Evolutionary conservation across 1,139 yeast genomes (phyloP).

Genomic region (Yarrowia galli): DNA sequence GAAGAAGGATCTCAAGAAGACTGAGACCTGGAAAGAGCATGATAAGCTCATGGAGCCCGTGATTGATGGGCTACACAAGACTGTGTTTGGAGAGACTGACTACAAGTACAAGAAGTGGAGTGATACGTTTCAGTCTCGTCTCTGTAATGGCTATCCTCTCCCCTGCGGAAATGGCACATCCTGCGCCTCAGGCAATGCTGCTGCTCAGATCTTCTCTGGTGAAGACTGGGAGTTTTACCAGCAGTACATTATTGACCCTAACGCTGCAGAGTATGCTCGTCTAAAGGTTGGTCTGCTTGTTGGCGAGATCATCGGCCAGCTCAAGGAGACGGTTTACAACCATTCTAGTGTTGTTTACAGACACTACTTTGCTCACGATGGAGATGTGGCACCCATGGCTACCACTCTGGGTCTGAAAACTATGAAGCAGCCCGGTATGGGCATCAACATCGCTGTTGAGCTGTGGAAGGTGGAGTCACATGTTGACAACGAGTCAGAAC

Average conservation of each 20-base stretch:
- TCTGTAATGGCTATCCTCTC: slow-evolving; percentile 51
- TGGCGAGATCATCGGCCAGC: slow-evolving; percentile 48
- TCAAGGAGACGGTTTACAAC: slow-evolving; percentile 47
- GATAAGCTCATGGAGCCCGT: slow-evolving; percentile 14
- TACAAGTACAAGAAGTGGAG: slow-evolving; percentile 52
- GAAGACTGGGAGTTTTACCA: slow-evolving; percentile 54
- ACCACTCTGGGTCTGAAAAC: slow-evolving; percentile 50
- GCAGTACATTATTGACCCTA: slow-evolving; percentile 49
- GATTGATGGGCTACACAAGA: slow-evolving; percentile 43
- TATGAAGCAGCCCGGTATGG: slow-evolving; percentile 42
- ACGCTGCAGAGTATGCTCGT: slow-evolving; percentile 50
- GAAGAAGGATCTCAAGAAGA: slow-evolving; percentile 45
- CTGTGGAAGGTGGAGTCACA: slow-evolving; percentile 7
- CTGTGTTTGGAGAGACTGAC: slow-evolving; percentile 40
- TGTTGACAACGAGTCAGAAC: background rate
- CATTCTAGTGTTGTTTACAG: slow-evolving; percentile 47
- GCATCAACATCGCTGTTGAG: slow-evolving; percentile 10
- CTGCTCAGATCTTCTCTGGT: slow-evolving; percentile 48
- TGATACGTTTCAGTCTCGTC: slow-evolving; percentile 53
- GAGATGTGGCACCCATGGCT: slow-evolving; percentile 51
- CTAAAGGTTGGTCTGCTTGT: slow-evolving; percentile 52
- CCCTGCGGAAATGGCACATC: slow-evolving; percentile 46
- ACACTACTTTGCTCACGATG: slow-evolving; percentile 56
- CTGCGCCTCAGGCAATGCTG: slow-evolving; percentile 41
- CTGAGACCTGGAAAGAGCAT: slow-evolving; percentile 51